Evolutionary conservation across 306 rosid genomes (phyloP), one percentile per base, ranked within the genome.

Genomic region (Cucurbita maxima): DNA sequence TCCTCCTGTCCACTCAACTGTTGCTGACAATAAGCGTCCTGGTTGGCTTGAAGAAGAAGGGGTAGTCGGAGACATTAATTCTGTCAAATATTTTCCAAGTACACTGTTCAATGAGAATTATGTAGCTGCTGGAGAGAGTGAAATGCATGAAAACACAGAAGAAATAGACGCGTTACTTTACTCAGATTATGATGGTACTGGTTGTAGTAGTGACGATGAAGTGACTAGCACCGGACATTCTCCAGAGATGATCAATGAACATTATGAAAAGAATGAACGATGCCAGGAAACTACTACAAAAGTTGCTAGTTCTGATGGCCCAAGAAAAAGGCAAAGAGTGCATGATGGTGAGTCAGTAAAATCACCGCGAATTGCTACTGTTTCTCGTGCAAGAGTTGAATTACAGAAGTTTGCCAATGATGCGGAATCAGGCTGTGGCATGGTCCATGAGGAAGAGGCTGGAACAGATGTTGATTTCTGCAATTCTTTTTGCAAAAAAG

Each of bases 81-180:
- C 82, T 9, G 41, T 75, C 9, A 71, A 78, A 67, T 80, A 75
- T 83, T 22, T 56, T 81, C 80, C 70, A 0, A 52, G 57, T 0
- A 76, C 81, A 57, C 84, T 77, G 68, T 77, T 82, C 12, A 79
- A 69, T 78, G 81, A 85, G 58, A 88, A 89, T 76, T 81, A 73
- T 30, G 41, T 81, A 10, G 60, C 53, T 48, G 73, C 50, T 53
- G 87, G 83, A 50, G 88, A 79, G 81, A 88, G 89, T 79, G 97
- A 87, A 81, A 83, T 91, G 91, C 97, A 83, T 75, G 97, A 91
- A 82, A 86, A 91, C 83, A 89, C 96, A 1, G 93, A 87, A 79
- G 97, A 91, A 79, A 87, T 91, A 76, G 85, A 91, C 78, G 97
- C 97, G 5, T 81, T 91, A 80, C 96, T 91, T 71, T 81, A 81